Evolutionary conservation across 163 green algal genomes (phyloP), one percentile per base, ranked within the genome.

Genomic region (Chlamydomonas reinhardtii): DNA sequence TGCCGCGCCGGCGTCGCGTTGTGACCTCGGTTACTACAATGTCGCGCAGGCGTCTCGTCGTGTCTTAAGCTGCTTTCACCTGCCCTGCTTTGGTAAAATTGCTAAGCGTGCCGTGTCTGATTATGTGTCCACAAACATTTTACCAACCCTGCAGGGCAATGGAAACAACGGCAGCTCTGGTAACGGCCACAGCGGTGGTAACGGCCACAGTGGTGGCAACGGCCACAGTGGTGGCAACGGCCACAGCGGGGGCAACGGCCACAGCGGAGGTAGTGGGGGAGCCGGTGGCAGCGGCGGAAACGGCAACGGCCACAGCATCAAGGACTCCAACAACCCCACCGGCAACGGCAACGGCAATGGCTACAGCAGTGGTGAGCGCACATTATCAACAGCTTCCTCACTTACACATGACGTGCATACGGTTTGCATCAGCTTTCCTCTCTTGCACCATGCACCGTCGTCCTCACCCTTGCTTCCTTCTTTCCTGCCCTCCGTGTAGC

Each of bases 301-400:
- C 66, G 77, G 77, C 77, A 83, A 83, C 62, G 76, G 76, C 35
- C 11, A 54, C 43, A 54, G 43, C 43, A 54, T 6, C 43, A 11
- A 11, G 6, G 43, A n/a, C n/a, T n/a, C n/a, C n/a, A n/a, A n/a
- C n/a, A n/a, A n/a, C n/a, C n/a, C n/a, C n/a, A n/a, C n/a, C n/a
- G 68, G 68, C 35, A 76, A 29, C n/a, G 78, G 78, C 11, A 84
- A 84, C 66, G 77, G 77, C 77, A 83, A 83, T 37, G 76, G 39
- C 39, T 48, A 84, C 43, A 84, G 77, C 77, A 84, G 77, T 56
- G 77, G 77, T 84, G n/a, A 66, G 73, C 8, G n/a, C n/a, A n/a
- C n/a, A n/a, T n/a, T n/a, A n/a, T n/a, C n/a, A n/a, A n/a, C n/a
- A n/a, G n/a, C n/a, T n/a, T n/a, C n/a, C n/a, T n/a, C n/a, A n/a